Evolutionary conservation across 208 protist species (phyloP).

Genomic region (Vickermania ingenoplastis): DNA sequence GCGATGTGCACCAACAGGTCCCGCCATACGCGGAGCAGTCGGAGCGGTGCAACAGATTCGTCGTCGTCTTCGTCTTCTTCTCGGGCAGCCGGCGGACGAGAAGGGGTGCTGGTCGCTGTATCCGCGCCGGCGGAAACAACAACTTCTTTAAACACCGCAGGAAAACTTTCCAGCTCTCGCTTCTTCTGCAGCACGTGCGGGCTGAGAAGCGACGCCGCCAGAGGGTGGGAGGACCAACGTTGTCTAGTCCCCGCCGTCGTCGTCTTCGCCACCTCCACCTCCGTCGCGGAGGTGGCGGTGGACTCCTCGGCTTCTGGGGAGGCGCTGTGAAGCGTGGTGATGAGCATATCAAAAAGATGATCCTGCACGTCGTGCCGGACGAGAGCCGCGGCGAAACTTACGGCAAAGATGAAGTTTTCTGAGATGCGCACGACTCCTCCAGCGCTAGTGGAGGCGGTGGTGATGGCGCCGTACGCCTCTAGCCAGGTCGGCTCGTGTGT

Average conservation of each 20-base stretch:
- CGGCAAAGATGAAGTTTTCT: conserved; percentile 65
- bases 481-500: conserved; percentile 67
- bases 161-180: not conserved
- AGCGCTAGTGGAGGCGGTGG: conserved; percentile 1
- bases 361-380: conserved; percentile 44
- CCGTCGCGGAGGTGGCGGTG: not conserved
- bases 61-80: not conserved
- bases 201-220: no score
- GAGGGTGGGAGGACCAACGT: no score
- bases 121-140: no score
- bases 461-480: conserved; percentile 25
- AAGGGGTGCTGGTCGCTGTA: no score
- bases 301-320: not conserved
- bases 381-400: conserved; percentile 58
- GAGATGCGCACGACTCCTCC: conserved; percentile 9
- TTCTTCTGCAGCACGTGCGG: not conserved
- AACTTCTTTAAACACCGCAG: not conserved
- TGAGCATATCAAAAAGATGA: not conserved
- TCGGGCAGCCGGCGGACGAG: not conserved
- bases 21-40: not conserved
- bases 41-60: not conserved
- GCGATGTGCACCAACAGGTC: not conserved
- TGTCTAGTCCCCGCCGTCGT: no score
- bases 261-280: no score
- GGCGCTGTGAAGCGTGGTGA: not conserved